A percentile compares a stretch with the other conserved stretches of the same genome.
Evolutionary conservation across 2,329 filamentous ascomycete species (phyloP).

Genomic region (Curvularia verruculosa): DNA sequence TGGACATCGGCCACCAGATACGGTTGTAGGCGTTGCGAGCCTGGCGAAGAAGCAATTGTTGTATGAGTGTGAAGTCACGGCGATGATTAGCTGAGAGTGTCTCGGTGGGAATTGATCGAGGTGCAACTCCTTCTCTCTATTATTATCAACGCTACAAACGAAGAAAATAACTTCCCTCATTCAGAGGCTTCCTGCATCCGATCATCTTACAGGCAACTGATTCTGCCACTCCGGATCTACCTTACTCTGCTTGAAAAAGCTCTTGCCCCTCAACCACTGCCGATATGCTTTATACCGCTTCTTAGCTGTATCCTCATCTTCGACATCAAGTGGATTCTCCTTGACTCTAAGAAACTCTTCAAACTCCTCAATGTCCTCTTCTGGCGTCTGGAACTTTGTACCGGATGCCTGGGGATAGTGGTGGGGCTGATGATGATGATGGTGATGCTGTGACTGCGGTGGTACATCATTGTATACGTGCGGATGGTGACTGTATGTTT

Average conservation of each 20-base stretch:
- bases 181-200: too few relatives aligned
- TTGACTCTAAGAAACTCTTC: conserved; percentile 75
- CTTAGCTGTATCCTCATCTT: conserved; percentile 83
- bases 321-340: conserved; percentile 86
- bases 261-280: conserved; percentile 94
- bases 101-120: background rate
- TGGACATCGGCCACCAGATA: conserved; percentile 47
- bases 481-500: conserved; percentile 24
- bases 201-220: conserved; percentile 41
- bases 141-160: background rate
- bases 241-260: conserved; percentile 85
- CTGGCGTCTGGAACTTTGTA: conserved; percentile 57
- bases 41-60: conserved; percentile 39
- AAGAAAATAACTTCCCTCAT: too few relatives aligned
- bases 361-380: conserved; percentile 75
- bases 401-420: conserved; percentile 16
- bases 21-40: conserved; percentile 44
- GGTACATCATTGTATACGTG: conserved; percentile 20
- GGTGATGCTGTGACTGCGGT: background rate
- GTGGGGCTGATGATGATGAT: conserved; percentile 10
- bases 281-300: conserved; percentile 96
- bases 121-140: background rate
- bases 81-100: conserved; percentile 26
- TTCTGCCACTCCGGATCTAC: conserved; percentile 57
- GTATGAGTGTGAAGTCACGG: conserved; percentile 46